Conservation (phyloP, 331 rosid genomes). For the Quercus tomentella region DNA sequence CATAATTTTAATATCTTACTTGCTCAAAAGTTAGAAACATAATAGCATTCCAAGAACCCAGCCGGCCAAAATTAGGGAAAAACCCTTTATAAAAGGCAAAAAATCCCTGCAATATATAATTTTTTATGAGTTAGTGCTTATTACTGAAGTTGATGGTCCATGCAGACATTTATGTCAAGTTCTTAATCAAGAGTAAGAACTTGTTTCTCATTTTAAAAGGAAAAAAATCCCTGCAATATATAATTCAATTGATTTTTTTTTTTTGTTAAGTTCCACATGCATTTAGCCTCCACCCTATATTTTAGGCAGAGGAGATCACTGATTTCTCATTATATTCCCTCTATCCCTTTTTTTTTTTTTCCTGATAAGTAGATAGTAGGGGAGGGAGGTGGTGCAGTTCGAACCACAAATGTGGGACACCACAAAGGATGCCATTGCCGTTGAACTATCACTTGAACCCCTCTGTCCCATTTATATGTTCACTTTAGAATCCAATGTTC, state of each 20-base stretch:
- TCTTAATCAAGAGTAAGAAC: not conserved
- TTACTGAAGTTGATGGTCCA: not conserved
- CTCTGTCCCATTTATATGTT: too few species aligned
- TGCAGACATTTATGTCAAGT: not conserved
- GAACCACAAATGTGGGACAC: too few species aligned
- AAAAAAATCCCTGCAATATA: too few species aligned
- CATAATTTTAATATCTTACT: slow-evolving; percentile 49
- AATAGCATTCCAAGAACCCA: slow-evolving; percentile 81
- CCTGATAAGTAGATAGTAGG: too few species aligned
- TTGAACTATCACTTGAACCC: too few species aligned
- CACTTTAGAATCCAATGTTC: too few species aligned
- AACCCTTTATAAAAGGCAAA: slow-evolving; percentile 95
- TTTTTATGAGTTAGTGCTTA: slow-evolving; percentile 1
- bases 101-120: slow-evolving; percentile 66
- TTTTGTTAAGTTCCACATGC: not conserved
- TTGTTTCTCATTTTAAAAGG: too few species aligned
- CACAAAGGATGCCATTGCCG: too few species aligned
- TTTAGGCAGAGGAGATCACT: not conserved
- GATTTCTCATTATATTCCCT: not conserved
- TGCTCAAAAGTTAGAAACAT: slow-evolving; percentile 92
- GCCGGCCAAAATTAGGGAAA: slow-evolving; percentile 77
- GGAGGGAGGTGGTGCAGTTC: too few species aligned
- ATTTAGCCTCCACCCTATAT: not conserved
- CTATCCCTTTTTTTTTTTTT: not conserved
- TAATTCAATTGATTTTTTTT: not conserved